Evolutionary conservation across 2,329 filamentous ascomycete genomes (phyloP), one percentile per base, ranked within the genome.

Genomic region (Venturia oleaginea): DNA sequence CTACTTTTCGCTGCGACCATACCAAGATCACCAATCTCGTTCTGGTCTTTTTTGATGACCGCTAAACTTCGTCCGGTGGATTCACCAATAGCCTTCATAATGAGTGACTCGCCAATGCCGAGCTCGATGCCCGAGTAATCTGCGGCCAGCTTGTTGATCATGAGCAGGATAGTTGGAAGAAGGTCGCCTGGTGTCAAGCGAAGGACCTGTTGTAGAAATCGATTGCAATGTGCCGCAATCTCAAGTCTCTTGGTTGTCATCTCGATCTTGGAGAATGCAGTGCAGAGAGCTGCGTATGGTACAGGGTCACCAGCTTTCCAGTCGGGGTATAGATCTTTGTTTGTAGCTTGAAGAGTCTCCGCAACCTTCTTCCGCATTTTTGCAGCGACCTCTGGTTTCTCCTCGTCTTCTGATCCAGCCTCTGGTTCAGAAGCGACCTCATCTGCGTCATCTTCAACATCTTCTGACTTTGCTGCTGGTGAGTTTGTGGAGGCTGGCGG

Each of bases 51-150:
- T 78, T 97, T 97, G 80, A 99, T 96, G 62, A 96, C 87, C 43
- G 88, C 83, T 59, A 97, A 77, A 71, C 87, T 96, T 66, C 94
- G 87, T 11, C 94, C 94, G 0, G 94, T 99, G 37, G 88, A 89
- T 78, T 97, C 93, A 13, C 93, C 93, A 71, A 99, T 96, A 5
- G 94, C 91, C 75, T 97, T 99, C 92, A 97, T 97, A 71, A 99
- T 97, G 34, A 99, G 78, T 0, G 93, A 97, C 77, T 99, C 94
- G 65, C 94, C 94, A 70, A 99, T 99, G n/a, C 94, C 94, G 37
- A 99, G 83, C 76, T 99, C 94, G 67, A 99, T 92, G 24, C 94
- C 94, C 54, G 92, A 89, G 74, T 97, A 99, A 72, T 99, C 94
- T 3, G 94, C 93, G 2, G 94, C 94, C 32, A 99, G 85, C 75